Conservation (phyloP, 1,139 yeast species). For the Lodderomyces theae region DNA sequence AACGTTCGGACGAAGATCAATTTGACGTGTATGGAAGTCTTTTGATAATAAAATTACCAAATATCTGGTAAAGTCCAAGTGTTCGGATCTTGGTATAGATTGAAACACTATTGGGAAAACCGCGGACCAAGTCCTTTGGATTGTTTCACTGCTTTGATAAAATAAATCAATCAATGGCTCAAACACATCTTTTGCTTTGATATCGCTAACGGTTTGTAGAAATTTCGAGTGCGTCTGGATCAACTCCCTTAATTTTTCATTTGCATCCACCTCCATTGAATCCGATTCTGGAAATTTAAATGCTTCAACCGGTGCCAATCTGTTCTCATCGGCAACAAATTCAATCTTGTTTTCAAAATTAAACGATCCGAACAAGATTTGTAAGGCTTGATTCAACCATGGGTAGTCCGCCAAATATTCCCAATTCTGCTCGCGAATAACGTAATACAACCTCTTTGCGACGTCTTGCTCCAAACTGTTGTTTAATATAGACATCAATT, state of each 20-base stretch:
- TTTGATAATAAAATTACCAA: conserved; percentile 78
- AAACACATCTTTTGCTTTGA: conserved; percentile 59
- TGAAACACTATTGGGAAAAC: conserved; percentile 79
- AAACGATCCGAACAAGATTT: conserved; percentile 77
- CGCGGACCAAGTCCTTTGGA: conserved; percentile 81
- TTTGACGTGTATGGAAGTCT: conserved; percentile 88
- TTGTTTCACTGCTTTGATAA: conserved; percentile 75
- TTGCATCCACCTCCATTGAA: conserved; percentile 30
- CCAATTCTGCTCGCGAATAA: conserved; percentile 94
- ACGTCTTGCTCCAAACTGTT: conserved; percentile 78
- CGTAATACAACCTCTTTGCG: conserved; percentile 76
- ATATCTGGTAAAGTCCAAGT: conserved; percentile 77
- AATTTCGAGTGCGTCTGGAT: conserved; percentile 52
- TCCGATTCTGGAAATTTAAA: conserved; percentile 32
- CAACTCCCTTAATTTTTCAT: conserved; percentile 29
- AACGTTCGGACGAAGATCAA: conserved; percentile 83
- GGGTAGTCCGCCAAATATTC: conserved; percentile 89
- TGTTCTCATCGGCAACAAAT: conserved; percentile 49
- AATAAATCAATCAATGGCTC: conserved; percentile 78
- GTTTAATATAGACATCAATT: conserved; percentile 77
- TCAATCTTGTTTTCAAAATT: conserved; percentile 48
- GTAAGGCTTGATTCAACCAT: conserved; percentile 94
- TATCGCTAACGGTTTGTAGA: conserved; percentile 39
- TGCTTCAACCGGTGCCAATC: conserved; percentile 53
- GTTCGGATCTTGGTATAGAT: conserved; percentile 74